Evolutionary conservation across 139 green algal species (phyloP), one percentile per base, ranked within the genome.

Genomic region (Volvox africanus): DNA sequence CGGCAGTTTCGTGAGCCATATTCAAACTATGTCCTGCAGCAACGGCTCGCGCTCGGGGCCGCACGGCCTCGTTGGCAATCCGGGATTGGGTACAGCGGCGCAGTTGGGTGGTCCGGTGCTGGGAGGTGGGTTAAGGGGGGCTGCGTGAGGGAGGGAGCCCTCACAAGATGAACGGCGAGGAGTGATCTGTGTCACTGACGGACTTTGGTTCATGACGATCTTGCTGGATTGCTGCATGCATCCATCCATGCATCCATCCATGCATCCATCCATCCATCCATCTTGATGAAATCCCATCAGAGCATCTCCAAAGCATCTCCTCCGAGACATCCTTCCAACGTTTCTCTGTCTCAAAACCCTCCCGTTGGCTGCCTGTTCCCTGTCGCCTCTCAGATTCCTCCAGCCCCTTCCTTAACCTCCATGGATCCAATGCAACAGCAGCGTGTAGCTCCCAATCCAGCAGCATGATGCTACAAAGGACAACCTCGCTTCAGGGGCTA

Each of bases 21-120:
- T 85, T 9, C 79, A 69, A 13, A 85, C 79, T 13, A 85, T 85
- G 79, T 69, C 44, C 36, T n/a, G 19, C 79, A 85, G 79, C 79
- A 44, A 85, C 37, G 79, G 79, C 79, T 85, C 79, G 6, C 37
- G 79, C 13, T 67, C 37, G 20, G 79, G 79, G 12, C 30, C 37
- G 24, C 19, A 32, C 26, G 79, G 79, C 36, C 18, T n/a, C 28
- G 71, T 18, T 2, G 71, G 26, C 71, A 28, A 12, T 28, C 21
- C 2, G 2, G 65, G 65, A 12, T 55, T 55, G 44, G 28, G 5
- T n/a, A 21, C 71, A 2, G 71, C 71, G 20, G 24, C 71, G 28
- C 71, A 6, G 11, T 28, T 28, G 22, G 24, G 67, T 75, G 67
- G 67, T 26, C 67, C 22, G 67, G 67, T 75, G 2, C 11, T 75